A percentile compares a stretch with the other conserved stretches of the same genome.
Conservation (phyloP, 2,329 filamentous ascomycete genomes). For the Tolypocladium sp. region DNA sequence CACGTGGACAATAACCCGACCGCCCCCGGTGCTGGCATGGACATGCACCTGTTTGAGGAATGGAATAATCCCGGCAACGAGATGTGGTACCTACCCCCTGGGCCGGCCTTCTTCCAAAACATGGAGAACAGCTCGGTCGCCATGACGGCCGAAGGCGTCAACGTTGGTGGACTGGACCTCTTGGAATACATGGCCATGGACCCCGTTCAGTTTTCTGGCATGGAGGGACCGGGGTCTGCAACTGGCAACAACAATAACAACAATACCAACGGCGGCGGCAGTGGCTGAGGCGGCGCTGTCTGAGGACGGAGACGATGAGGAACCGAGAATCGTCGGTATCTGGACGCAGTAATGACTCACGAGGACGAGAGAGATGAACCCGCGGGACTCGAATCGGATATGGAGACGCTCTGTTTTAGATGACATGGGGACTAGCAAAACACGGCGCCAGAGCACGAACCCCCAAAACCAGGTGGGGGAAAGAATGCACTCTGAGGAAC, state of each 20-base stretch:
- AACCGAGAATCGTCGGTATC: neutral
- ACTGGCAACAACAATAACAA: neutral
- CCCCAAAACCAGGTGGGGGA: too few relatives aligned
- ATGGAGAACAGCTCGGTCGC: slow-evolving; percentile 51
- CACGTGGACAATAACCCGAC: slow-evolving; percentile 18
- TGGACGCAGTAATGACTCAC: neutral
- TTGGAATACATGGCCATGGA: slow-evolving; percentile 62
- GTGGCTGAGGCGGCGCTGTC: neutral
- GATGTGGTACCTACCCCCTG: slow-evolving; percentile 60
- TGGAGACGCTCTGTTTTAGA: neutral
- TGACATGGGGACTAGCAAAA: neutral
- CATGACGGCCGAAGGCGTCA: slow-evolving; percentile 59
- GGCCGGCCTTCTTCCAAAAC: slow-evolving; percentile 56
- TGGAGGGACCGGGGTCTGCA: slow-evolving; percentile 16
- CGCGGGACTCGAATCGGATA: neutral
- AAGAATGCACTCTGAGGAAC: neutral
- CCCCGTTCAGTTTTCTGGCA: slow-evolving; percentile 27
- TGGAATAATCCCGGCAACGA: slow-evolving; percentile 48
- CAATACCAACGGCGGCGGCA: neutral
- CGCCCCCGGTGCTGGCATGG: slow-evolving; percentile 15
- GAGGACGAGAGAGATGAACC: neutral
- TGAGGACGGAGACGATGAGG: neutral
- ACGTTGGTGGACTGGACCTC: slow-evolving; percentile 56
- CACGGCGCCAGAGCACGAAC: neutral
- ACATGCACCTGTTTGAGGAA: slow-evolving; percentile 40